Evolutionary conservation across 73 alveolate species (phyloP).

Genomic region (Effrenium voratum): DNA sequence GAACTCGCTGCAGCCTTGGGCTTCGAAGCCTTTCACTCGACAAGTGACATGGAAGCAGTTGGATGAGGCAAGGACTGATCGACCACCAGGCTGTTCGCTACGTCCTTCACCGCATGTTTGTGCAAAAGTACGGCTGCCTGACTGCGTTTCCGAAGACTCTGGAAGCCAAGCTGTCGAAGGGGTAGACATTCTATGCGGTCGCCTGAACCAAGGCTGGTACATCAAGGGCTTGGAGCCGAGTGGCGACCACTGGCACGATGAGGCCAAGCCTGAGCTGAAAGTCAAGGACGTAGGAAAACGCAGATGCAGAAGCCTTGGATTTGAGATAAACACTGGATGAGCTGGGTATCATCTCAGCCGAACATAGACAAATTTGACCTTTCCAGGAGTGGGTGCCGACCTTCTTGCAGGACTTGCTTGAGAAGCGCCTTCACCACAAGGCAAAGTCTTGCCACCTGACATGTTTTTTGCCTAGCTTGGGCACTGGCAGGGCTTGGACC

Average conservation of each 20-base stretch:
- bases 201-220: conserved; percentile 46
- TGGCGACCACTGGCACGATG: conserved; percentile 87
- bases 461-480: not conserved
- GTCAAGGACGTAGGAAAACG: conserved; percentile 11
- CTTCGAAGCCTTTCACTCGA: not conserved
- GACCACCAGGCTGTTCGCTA: conserved; percentile 92
- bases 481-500: conserved; percentile 44
- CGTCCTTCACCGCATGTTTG: conserved; percentile 93
- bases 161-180: not conserved
- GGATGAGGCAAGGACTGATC: conserved; percentile 45
- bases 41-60: not conserved
- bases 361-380: not conserved
- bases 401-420: conserved; percentile 62
- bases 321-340: not conserved
- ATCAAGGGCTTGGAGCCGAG: conserved; percentile 90
- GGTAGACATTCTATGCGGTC: not conserved
- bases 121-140: conserved; percentile 62
- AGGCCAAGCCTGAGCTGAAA: conserved; percentile 35
- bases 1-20: conserved; percentile 39
- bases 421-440: conserved; percentile 88
- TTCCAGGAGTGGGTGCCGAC: conserved; percentile 89
- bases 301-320: not conserved
- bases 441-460: not conserved
- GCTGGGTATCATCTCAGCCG: not conserved
- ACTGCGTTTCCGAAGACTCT: not conserved